Conservation (phyloP, 2,329 filamentous ascomycete species). For the Whalleya microplaca region DNA sequence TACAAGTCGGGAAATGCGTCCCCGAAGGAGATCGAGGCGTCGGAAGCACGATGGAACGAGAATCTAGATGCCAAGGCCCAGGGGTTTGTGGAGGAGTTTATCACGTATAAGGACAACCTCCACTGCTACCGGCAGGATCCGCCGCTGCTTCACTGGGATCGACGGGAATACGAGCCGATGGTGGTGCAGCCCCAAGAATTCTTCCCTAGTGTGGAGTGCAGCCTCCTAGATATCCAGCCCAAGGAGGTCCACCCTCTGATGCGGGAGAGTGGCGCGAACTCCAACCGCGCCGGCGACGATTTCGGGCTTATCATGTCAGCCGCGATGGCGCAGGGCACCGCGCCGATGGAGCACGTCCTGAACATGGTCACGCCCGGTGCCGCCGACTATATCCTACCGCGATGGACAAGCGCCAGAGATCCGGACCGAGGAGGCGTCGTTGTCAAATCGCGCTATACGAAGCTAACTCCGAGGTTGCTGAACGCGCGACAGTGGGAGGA, state of each 20-base stretch:
- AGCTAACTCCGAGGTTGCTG: conserved; percentile 52
- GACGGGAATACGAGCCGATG: conserved; percentile 72
- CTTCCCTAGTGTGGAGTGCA: conserved; percentile 61
- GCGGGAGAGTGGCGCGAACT: conserved; percentile 46
- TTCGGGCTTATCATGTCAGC: conserved; percentile 56
- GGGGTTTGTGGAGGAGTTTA: conserved; percentile 39
- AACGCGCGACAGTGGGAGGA: conserved; percentile 60
- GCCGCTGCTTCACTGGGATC: conserved; percentile 68
- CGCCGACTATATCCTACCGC: conserved; percentile 52
- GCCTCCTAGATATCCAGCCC: conserved; percentile 71
- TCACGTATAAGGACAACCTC: conserved; percentile 55
- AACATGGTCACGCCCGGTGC: conserved; percentile 63
- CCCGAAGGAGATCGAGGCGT: conserved; percentile 32
- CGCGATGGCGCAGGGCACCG: conserved; percentile 41
- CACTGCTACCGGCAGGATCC: conserved; percentile 53
- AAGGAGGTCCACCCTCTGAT: conserved; percentile 54
- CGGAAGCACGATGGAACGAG: conserved; percentile 42
- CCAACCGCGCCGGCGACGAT: conserved; percentile 49
- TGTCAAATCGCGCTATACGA: conserved; percentile 41
- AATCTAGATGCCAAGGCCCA: conserved; percentile 35
- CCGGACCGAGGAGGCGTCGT: conserved; percentile 48
- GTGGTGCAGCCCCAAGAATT: conserved; percentile 62
- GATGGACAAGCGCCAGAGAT: conserved; percentile 55
- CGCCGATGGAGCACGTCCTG: conserved; percentile 49
- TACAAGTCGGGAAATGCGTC: conserved; percentile 17